phyloP scores from a whole-genome alignment of 257 asterid species.

The Voacanga thouarsii region DNA sequence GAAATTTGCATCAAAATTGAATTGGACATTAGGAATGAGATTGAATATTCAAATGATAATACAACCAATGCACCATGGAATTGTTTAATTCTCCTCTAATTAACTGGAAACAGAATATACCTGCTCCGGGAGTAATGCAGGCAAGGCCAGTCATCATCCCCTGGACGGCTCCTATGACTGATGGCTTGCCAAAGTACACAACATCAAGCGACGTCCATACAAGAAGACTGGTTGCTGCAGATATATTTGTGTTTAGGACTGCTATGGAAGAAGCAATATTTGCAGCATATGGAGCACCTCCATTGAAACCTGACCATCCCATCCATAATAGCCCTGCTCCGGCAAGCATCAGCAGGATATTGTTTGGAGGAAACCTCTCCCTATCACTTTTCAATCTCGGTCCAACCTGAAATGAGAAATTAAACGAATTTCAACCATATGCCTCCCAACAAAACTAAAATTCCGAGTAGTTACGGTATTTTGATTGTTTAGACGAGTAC shows the following conservation, averaged over 20 bases:
- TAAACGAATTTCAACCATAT: background rate
- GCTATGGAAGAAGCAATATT: conserved; percentile 70
- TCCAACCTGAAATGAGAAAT: conserved; percentile 51
- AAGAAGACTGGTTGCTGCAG: conserved; percentile 88
- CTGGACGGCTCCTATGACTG: conserved; percentile 86
- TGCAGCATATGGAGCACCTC: conserved; percentile 91
- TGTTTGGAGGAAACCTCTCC: conserved; percentile 86
- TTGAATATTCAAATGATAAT: background rate
- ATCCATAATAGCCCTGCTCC: conserved; percentile 93
- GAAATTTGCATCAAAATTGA: background rate
- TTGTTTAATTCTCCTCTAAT: background rate
- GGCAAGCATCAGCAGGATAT: conserved; percentile 72
- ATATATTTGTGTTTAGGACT: conserved; percentile 66
- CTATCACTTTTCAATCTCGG: conserved; percentile 79
- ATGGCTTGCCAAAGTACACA: conserved; percentile 77
- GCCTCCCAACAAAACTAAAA: background rate
- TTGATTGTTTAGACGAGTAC: conserved; percentile 19
- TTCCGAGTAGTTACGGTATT: background rate
- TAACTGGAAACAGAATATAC: conserved; percentile 23
- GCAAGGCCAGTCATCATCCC: conserved; percentile 96
- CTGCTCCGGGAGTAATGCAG: conserved; percentile 94
- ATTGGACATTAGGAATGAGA: background rate
- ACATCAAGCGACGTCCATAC: conserved; percentile 91
- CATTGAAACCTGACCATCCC: conserved; percentile 99
- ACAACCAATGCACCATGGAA: background rate